Base-by-base conservation (phyloP, 2,329 filamentous ascomycete species). In the Colletotrichum trifolii region DNA sequence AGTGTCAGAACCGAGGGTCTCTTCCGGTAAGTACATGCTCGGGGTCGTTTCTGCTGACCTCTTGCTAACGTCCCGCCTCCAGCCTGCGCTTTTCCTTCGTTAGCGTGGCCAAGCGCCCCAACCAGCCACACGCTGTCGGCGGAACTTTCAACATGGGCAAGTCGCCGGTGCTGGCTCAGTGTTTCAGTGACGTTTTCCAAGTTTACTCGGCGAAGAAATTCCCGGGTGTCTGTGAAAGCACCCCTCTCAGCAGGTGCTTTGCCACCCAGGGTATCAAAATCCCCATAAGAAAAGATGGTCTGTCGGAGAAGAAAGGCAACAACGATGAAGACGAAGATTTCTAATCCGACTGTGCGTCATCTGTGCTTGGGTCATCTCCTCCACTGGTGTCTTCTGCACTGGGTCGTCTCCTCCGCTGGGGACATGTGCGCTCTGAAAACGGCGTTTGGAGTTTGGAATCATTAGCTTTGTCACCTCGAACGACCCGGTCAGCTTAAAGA, bases 151-250 rank as follows among this genome's bases (percentile, higher is more conserved):
- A 94, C 76, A 90, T 87, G 42, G 91, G 89, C 60, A 89, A 89
- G 68, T 92, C 92, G 0, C 92, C 92, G 0, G 91, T 97, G 11
- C 85, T 98, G 15, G 94, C 95, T 1, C 91, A 90, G 8, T 90
- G 89, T 71, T 98, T 95, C 78, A 96, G 92, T 52, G 91, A 97
- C 5, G 85, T 89, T 3, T 98, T 99, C 82, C 92, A 93, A 58
- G 96, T 99, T 36, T 98, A 91, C 79, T 97, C 93, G 2, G 96
- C 96, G 52, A 99, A 99, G 85, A 97, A 97, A 74, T 99, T 99
- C 77, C 96, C 96, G 0, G 96, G 96, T 45, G 96, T 99, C 1
- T 97, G 97, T 63, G 95, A 98, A 76, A 96, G 92, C 76, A 99
- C 96, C 0, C 80, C 89, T 4, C 81, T 98, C 15, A 97, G 94